Evolutionary conservation across 169 alveolate species (phyloP).

Genomic region (Babesia bigemina): DNA sequence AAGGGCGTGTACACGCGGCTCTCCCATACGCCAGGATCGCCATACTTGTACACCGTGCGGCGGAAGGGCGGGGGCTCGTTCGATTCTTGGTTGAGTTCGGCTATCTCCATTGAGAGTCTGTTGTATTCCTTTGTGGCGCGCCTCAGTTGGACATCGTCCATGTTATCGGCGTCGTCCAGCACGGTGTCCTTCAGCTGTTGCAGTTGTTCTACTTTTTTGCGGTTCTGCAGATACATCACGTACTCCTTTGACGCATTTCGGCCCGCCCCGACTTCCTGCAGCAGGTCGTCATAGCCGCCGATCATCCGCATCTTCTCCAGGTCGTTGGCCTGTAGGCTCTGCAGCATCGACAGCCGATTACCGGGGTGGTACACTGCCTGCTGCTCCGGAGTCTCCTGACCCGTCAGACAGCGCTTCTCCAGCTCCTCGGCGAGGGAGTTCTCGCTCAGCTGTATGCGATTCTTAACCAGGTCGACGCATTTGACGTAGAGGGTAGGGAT

Average conservation of each 20-base stretch:
- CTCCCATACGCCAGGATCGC: slow-evolving; percentile 55
- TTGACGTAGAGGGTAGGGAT: slow-evolving; percentile 42
- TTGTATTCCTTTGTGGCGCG: slow-evolving; percentile 41
- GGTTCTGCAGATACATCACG: slow-evolving; percentile 46
- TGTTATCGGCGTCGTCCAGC: slow-evolving; percentile 47
- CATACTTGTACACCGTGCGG: slow-evolving; percentile 44
- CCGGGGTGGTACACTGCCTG: slow-evolving; percentile 40
- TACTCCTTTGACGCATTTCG: slow-evolving; percentile 41
- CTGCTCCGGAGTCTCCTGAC: slow-evolving; percentile 65
- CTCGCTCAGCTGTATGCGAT: slow-evolving; percentile 51
- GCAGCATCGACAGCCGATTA: not conserved
- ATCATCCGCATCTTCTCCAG: slow-evolving; percentile 49
- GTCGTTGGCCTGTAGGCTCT: slow-evolving; percentile 21
- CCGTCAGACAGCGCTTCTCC: slow-evolving; percentile 51
- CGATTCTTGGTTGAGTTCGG: slow-evolving; percentile 27
- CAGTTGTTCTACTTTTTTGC: slow-evolving; percentile 30
- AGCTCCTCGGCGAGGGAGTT: slow-evolving; percentile 58
- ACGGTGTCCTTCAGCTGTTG: slow-evolving; percentile 21
- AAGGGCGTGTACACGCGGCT: slow-evolving; percentile 53
- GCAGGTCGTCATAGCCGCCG: slow-evolving; percentile 55
- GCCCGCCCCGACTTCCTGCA: slow-evolving; percentile 36
- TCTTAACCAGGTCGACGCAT: slow-evolving; percentile 46
- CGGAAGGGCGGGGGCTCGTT: slow-evolving; percentile 48
- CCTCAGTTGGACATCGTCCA: slow-evolving; percentile 24
- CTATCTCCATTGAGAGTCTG: slow-evolving; percentile 36